Conservation (phyloP, 2,329 filamentous ascomycete genomes). For the Xylariales sp. region DNA sequence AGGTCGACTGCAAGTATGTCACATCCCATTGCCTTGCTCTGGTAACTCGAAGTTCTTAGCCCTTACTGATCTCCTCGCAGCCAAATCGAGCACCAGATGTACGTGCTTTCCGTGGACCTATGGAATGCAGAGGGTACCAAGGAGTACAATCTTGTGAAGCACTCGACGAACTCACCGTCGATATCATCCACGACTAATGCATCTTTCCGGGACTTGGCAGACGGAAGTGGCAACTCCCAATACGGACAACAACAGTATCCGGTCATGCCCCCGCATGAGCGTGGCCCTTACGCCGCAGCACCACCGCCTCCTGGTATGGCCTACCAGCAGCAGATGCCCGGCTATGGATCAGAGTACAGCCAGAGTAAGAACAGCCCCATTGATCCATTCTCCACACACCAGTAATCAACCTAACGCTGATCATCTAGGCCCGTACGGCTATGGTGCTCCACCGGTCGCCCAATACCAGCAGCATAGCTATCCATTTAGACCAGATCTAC, state of each 20-base stretch:
- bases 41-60: no score
- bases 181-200: slow-evolving; percentile 78
- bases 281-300: neutral
- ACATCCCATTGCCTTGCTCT: no score
- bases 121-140: slow-evolving; percentile 61
- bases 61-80: slow-evolving; percentile 13
- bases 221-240: slow-evolving; percentile 5
- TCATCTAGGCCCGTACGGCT: no score
- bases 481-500: no score
- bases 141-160: slow-evolving; percentile 63
- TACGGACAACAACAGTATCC: neutral
- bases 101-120: slow-evolving; percentile 54
- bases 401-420: no score
- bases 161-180: slow-evolving; percentile 63
- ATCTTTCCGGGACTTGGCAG: slow-evolving; percentile 51
- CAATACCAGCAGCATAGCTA: no score
- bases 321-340: slow-evolving; percentile 1
- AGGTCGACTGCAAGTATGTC: slow-evolving; percentile 77
- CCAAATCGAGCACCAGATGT: slow-evolving; percentile 27
- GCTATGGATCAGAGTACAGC: neutral
- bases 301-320: neutral
- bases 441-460: no score
- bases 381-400: no score
- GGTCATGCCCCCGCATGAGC: neutral
- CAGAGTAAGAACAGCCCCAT: slow-evolving; percentile 2